Conservation (phyloP, 2,329 filamentous ascomycete species). For the Apiospora sp. region DNA sequence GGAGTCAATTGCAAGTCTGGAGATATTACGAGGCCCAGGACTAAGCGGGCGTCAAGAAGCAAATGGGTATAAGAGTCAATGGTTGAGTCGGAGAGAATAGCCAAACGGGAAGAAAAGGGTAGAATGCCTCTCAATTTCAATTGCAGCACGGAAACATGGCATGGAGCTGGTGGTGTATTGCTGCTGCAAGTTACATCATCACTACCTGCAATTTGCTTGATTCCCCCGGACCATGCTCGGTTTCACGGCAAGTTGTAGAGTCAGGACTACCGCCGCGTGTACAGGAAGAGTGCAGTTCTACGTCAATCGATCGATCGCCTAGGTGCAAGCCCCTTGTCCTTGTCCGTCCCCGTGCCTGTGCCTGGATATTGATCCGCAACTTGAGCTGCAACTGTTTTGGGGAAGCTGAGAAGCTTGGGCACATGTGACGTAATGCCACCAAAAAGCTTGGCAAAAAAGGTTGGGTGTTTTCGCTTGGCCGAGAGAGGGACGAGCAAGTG, state of each 20-base stretch:
- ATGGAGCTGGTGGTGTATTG: not conserved
- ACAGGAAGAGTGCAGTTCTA: not conserved
- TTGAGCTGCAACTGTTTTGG: conserved; percentile 1
- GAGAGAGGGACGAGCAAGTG: not conserved
- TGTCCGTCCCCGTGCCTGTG: not conserved
- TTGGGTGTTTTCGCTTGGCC: not conserved
- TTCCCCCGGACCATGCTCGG: conserved; percentile 11
- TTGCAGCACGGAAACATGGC: not conserved
- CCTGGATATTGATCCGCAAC: conserved; percentile 17
- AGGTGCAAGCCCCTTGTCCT: not conserved
- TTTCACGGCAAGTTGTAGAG: not conserved
- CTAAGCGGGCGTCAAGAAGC: not conserved
- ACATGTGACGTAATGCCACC: not conserved
- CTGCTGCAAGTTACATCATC: conserved; percentile 8
- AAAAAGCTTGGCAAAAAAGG: conserved; percentile 1
- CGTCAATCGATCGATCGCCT: conserved; percentile 23
- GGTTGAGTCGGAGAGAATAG: not conserved
- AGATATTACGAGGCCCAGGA: not conserved
- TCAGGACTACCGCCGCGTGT: not conserved
- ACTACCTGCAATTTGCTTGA: not conserved
- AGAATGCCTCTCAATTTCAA: conserved; percentile 6
- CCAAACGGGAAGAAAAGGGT: not conserved
- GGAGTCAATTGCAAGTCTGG: not conserved
- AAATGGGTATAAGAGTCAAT: not conserved
- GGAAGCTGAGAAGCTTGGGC: conserved; percentile 5